Evolutionary conservation across 352 stramenopile genomes (phyloP).

Genomic region (Phytopythium ostracodes): DNA sequence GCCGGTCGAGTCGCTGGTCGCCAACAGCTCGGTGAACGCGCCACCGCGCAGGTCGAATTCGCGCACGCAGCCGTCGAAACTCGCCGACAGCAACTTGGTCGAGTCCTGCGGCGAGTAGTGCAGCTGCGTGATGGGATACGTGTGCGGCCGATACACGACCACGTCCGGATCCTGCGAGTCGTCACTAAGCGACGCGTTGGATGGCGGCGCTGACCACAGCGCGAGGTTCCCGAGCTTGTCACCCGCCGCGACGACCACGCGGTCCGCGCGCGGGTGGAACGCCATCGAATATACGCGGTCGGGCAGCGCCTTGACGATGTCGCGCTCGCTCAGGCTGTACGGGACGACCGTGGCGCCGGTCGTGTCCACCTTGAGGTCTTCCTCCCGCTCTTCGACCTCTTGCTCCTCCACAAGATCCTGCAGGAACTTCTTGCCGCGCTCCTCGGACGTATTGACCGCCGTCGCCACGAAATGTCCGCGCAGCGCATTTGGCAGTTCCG

Average conservation of each 20-base stretch:
- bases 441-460: conserved; percentile 28
- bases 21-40: conserved; percentile 54
- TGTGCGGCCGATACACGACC: conserved; percentile 66
- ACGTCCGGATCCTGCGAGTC: conserved; percentile 27
- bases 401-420: conserved; percentile 26
- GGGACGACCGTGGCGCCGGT: conserved; percentile 32
- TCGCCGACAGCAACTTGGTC: conserved; percentile 59
- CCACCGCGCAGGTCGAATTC: conserved; percentile 65
- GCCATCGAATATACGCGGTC: conserved; percentile 76
- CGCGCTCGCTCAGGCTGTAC: conserved; percentile 42
- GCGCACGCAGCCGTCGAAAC: conserved; percentile 64
- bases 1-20: conserved; percentile 29
- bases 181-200: not conserved
- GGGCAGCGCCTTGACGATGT: conserved; percentile 70
- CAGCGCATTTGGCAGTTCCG: conserved; percentile 12
- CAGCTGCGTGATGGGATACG: conserved; percentile 55
- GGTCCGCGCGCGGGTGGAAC: conserved; percentile 63
- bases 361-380: conserved; percentile 36
- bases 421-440: conserved; percentile 37
- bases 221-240: conserved; percentile 77
- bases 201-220: conserved; percentile 45
- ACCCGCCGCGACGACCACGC: conserved; percentile 57
- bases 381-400: conserved; percentile 29
- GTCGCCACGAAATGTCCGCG: conserved; percentile 22
- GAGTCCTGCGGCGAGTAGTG: conserved; percentile 44